Conservation (phyloP, 257 asterid species). For the Cruciata laevipes region DNA sequence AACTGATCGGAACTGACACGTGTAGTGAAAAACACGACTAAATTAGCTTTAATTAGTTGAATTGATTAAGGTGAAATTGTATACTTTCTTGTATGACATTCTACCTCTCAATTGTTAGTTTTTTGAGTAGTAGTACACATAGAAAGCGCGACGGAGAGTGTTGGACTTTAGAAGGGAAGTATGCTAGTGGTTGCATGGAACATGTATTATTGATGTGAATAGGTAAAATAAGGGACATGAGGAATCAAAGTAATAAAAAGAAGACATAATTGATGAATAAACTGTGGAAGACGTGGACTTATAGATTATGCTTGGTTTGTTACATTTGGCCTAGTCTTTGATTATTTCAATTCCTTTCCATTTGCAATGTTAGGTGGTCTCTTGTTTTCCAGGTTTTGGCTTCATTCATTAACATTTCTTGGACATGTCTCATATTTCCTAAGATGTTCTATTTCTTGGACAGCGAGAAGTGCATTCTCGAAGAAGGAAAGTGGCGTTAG, state of each 20-base stretch:
- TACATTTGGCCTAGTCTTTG: neutral
- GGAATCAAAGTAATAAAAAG: neutral
- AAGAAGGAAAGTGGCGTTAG: no score
- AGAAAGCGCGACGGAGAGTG: neutral
- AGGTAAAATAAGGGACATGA: neutral
- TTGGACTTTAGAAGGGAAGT: neutral
- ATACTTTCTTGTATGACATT: neutral
- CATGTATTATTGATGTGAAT: neutral
- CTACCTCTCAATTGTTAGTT: neutral
- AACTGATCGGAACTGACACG: no score
- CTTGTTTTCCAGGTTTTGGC: neutral
- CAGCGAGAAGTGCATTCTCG: no score
- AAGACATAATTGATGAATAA: neutral
- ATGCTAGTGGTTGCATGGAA: no score
- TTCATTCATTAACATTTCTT: neutral
- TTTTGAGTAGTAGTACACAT: neutral
- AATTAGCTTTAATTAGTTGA: no score
- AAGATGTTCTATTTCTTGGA: no score
- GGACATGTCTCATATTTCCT: neutral
- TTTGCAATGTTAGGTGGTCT: neutral
- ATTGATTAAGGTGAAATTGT: no score
- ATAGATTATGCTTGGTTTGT: neutral
- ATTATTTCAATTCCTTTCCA: neutral
- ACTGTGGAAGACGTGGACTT: neutral
- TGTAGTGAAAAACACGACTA: no score